Evolutionary conservation across 2,329 filamentous ascomycete species (phyloP), one percentile per base, ranked within the genome.

Genomic region (Blastomyces percursus): DNA sequence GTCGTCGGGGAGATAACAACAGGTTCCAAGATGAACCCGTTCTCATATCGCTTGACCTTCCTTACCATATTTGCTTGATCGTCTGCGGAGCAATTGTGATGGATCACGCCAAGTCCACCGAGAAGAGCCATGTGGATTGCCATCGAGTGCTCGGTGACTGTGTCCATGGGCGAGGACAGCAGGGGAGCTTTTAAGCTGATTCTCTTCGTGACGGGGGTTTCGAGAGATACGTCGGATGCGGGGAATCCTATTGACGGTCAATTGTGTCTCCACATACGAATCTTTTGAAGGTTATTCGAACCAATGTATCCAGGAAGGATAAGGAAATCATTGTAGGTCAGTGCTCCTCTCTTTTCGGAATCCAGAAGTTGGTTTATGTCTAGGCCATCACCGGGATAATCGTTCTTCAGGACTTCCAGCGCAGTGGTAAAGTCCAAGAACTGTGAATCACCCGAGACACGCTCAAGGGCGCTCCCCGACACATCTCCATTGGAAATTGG

Each of bases 291-390:
- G 61, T 66, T 44, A 66, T 64, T 57, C 76, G 70, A 80, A 85
- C 83, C 94, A 80, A 99, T 96, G 81, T 96, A 96, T 75, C 95
- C 95, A 64, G 94, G 94, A 66, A 99, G 84, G 71, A 99, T 80
- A 66, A 99, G 86, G 81, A 99, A 99, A 79, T 99, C 94, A 78
- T 99, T 99, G 84, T 96, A 99, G 64, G 93, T 97, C 73, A 99
- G 83, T 72, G 94, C 94, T 66, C 94, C 94, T 73, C 92, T 90
- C 78, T 87, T 88, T 80, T 89, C 88, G 68, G 93, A 92, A 80
- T 99, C 89, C 76, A 97, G 86, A 70, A 99, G 83, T 67, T 91
- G 87, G 73, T 91, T 82, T 72, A 95, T 85, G 74, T 91, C 86
- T 71, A 99, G 87, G 64, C 94, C 94, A 85, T 99, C 94, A 70